These are phyloP conservation scores for Aspergillus sp. DNA, from an alignment of 2,329 filamentous ascomycete genomes.

Conservation along the genomic window DNA sequence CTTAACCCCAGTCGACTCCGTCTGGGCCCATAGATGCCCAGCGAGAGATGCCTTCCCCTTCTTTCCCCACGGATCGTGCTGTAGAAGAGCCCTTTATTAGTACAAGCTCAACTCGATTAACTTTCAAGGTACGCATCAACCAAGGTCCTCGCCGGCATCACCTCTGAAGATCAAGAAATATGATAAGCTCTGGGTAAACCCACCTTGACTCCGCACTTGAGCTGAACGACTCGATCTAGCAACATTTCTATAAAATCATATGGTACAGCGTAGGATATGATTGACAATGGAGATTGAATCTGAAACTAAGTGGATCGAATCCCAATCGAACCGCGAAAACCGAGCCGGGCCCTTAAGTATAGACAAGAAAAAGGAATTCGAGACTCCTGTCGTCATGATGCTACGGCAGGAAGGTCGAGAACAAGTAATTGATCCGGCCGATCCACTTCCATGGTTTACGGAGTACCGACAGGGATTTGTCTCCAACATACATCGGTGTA, in stretches of 20 bases:
- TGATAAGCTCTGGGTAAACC: slow-evolving; percentile 2
- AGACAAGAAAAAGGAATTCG: background rate
- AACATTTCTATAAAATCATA: slow-evolving; percentile 38
- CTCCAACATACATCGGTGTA: background rate
- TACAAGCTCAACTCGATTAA: background rate
- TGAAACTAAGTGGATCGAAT: background rate
- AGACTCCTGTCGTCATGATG: slow-evolving; percentile 2
- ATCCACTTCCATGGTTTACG: background rate
- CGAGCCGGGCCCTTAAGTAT: background rate
- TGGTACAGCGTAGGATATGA: background rate
- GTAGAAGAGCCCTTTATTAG: background rate
- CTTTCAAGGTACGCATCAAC: background rate
- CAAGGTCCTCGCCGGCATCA: background rate
- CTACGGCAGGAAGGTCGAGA: background rate
- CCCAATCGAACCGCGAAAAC: background rate
- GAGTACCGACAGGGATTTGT: background rate
- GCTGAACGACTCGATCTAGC: slow-evolving; percentile 56
- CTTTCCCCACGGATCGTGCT: slow-evolving; percentile 74
- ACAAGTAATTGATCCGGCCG: background rate
- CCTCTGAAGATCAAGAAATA: background rate
- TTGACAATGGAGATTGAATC: background rate
- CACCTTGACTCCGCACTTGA: slow-evolving; percentile 59
- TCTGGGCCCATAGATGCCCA: slow-evolving; percentile 67
- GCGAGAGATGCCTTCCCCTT: slow-evolving; percentile 68
- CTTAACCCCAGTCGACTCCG: slow-evolving; percentile 67